Evolutionary conservation across 2,329 filamentous ascomycete genomes (phyloP).

Genomic region (Penicillium sumatraense): DNA sequence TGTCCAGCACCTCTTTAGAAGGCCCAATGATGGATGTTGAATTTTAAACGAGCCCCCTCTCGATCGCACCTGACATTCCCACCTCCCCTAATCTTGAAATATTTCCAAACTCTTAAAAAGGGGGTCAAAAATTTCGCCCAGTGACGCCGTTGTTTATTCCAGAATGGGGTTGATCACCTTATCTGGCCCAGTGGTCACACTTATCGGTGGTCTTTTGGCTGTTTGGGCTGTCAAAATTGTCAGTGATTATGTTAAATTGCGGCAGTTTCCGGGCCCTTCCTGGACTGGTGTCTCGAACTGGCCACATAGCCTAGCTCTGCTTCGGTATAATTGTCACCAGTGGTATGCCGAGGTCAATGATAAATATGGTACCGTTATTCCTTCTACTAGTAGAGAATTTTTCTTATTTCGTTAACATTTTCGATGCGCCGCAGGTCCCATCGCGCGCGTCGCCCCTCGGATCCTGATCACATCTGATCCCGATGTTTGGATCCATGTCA

Average conservation of each 20-base stretch:
- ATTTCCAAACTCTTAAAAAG: not conserved
- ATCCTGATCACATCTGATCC: conserved; percentile 23
- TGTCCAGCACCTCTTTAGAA: not conserved
- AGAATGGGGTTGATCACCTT: conserved; percentile 2
- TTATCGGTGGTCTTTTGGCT: conserved; percentile 8
- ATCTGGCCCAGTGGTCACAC: not conserved
- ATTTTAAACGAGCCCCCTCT: not conserved
- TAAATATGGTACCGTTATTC: conserved; percentile 19
- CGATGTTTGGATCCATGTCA: conserved; percentile 24
- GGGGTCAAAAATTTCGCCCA: not conserved
- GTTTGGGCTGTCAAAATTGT: conserved; percentile 12
- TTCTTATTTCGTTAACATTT: not conserved
- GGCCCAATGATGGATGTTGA: not conserved
- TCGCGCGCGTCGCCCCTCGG: conserved; percentile 21
- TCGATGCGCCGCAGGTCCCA: conserved; percentile 11
- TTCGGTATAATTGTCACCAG: conserved; percentile 21
- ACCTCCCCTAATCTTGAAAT: not conserved
- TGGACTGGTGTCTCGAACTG: conserved; percentile 21
- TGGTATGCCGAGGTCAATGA: conserved; percentile 23
- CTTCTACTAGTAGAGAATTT: not conserved
- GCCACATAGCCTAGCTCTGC: conserved; percentile 23
- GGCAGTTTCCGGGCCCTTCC: conserved; percentile 14
- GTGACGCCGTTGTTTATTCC: not conserved
- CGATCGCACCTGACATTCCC: not conserved
- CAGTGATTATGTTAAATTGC: conserved; percentile 9